phyloP scores from a whole-genome alignment of 2,329 filamentous ascomycete species.

The Venturia oleaginea region DNA sequence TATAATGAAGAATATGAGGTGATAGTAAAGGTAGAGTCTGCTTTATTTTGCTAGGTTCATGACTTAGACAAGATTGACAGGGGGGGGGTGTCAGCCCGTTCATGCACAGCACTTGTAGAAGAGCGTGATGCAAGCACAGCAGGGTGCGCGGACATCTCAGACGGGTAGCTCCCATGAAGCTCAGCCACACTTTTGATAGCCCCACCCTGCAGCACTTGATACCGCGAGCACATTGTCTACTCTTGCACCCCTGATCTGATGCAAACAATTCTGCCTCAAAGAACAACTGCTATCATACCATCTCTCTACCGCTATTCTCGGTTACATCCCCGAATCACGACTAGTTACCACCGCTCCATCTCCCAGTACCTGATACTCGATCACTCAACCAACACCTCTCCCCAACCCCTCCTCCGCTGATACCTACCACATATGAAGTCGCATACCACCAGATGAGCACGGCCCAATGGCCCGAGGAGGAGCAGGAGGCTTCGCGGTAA shows the following conservation, averaged over 20 bases:
- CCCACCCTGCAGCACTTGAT: not conserved
- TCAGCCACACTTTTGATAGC: not conserved
- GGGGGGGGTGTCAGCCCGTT: no score
- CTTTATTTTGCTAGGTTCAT: no score
- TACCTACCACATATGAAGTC: not conserved
- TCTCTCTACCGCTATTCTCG: not conserved
- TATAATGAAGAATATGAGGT: no score
- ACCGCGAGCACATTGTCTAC: not conserved
- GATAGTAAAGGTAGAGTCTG: no score
- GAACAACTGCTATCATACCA: not conserved
- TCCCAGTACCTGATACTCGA: not conserved
- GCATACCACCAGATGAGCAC: not conserved
- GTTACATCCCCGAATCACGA: not conserved
- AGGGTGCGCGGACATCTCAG: not conserved
- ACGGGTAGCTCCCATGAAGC: not conserved
- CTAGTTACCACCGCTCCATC: no score
- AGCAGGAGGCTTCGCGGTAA: constrained; percentile 4
- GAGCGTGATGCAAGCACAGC: not conserved
- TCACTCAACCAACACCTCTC: not conserved
- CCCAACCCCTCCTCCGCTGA: not conserved
- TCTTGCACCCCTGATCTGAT: not conserved
- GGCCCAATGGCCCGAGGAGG: constrained; percentile 9
- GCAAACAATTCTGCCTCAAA: not conserved
- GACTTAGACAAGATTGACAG: no score
- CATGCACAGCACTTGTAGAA: no score